Conservation (phyloP, 768 basidiomycete genomes). For the Suillus lakei region DNA sequence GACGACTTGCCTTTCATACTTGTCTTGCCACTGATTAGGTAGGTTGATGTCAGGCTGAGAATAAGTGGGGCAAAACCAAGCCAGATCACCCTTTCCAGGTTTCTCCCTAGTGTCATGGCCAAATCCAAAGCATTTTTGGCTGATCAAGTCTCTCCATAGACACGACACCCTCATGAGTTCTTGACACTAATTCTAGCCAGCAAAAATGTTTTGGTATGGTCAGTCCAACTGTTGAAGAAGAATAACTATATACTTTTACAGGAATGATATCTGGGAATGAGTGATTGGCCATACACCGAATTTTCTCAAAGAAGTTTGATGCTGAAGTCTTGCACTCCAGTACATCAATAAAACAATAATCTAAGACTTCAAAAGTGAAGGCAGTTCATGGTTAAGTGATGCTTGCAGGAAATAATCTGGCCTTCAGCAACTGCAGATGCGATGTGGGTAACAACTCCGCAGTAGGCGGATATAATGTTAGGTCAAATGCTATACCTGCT, state of each 20-base stretch:
- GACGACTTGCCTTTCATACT: constrained; percentile 10
- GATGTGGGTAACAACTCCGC: too few relatives aligned
- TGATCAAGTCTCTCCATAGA: constrained; percentile 11
- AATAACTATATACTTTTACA: too few relatives aligned
- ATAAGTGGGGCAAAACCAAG: constrained; percentile 32
- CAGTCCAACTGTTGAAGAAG: too few relatives aligned
- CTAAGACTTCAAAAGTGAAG: constrained; percentile 26
- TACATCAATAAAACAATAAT: constrained; percentile 19
- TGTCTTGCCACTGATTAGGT: constrained; percentile 22
- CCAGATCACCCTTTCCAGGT: constrained; percentile 14
- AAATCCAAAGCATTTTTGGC: constrained; percentile 11
- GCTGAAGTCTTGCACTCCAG: constrained; percentile 20
- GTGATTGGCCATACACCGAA: too few relatives aligned
- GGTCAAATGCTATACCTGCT: too few relatives aligned
- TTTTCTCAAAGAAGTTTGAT: constrained; percentile 1
- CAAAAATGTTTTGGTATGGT: too few relatives aligned
- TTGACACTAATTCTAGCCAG: constrained; percentile 14
- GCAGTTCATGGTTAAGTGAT: constrained; percentile 16
- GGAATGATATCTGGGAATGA: too few relatives aligned
- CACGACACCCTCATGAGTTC: constrained; percentile 16
- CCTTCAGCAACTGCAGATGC: constrained; percentile 17
- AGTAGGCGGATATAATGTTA: too few relatives aligned
- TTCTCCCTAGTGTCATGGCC: constrained; percentile 12
- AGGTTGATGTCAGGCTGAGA: constrained; percentile 32
- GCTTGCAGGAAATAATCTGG: constrained; percentile 17